Base-by-base conservation (phyloP, 2,329 filamentous ascomycete genomes). In the Elsinoe arachidis region DNA sequence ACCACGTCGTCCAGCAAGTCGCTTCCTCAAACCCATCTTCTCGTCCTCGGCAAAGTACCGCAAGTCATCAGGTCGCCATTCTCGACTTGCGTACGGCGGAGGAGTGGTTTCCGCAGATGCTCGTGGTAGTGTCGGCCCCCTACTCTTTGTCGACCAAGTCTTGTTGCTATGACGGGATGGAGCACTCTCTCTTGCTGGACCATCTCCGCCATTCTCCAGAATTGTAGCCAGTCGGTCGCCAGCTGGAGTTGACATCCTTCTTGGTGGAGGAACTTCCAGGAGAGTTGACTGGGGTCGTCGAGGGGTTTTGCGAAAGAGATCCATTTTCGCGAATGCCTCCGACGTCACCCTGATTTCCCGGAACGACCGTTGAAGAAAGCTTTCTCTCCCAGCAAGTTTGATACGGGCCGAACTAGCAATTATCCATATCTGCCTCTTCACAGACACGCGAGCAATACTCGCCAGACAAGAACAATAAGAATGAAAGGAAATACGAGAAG, bases 161-260 rank as follows among this genome's bases (percentile, higher is more conserved):
- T 54, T 34, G 12, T 35, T 10, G 35, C 47, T 41, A 49, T 57
- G 21, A 12, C 30, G 51, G 4, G 47, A 44, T 5, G 33, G 49
- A 26, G 53, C 47, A 58, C 54, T 49, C 47, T 34, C 39, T 26
- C 2, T 51, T 30, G 19, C 7, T 12, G 49, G 3, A 41, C 39
- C 19, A 39, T 44, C 26, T 56, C 47, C 49, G 19, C 56, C 54
- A 35, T 68, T 68, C 44, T 73, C 70, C 60, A 74, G 66, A 46
- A 75, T 72, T 5, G 70, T 64, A 23, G 72, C 73, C 4, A 75
- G 67, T 23, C 73, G 70, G 53, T 71, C 66, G 33, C 72, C 73
- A 21, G 72, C 72, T 51, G 71, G 70, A 26, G 72, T 73, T 2
- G 71, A 72, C 52, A 75, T 74, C 41, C 70, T 70, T 63, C 73